These are phyloP conservation scores for Fraxinus paxiana DNA, from an alignment of 305 asterid species.

Conservation along the genomic window DNA sequence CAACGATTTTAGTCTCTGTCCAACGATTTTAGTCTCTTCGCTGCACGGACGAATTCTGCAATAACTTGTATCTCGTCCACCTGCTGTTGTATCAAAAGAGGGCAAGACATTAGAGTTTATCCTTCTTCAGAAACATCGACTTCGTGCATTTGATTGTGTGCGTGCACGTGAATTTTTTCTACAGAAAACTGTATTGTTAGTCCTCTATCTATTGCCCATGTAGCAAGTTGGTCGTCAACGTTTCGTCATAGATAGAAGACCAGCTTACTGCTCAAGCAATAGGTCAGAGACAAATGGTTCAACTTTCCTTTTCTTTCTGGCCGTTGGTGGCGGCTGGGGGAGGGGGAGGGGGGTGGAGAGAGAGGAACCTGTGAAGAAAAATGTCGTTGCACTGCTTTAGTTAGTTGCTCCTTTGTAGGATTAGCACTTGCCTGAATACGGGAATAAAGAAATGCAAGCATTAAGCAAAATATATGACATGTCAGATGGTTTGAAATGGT, in stretches of 20 bases:
- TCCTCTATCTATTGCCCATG: neutral
- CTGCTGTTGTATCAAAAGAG: constrained; percentile 40
- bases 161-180: neutral
- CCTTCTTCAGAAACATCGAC: neutral
- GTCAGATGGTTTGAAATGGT: neutral
- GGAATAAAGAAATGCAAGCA: neutral
- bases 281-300: neutral
- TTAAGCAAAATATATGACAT: neutral
- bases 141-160: neutral
- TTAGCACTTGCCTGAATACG: constrained; percentile 54
- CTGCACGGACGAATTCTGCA: constrained; percentile 62
- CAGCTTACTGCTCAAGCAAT: neutral
- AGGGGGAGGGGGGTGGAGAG: neutral
- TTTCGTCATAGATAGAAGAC: neutral
- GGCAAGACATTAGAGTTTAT: neutral
- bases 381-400: constrained; percentile 62
- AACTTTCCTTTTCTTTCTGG: neutral
- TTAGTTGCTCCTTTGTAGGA: constrained; percentile 69
- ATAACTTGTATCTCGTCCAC: constrained; percentile 79
- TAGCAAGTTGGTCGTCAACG: neutral
- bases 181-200: neutral
- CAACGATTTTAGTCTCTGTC: no score
- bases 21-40: constrained; percentile 50
- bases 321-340: neutral
- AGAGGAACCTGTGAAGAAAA: constrained; percentile 71